Conservation (phyloP, 2,329 filamentous ascomycete species). For the Emmonsiellopsis sp. region DNA sequence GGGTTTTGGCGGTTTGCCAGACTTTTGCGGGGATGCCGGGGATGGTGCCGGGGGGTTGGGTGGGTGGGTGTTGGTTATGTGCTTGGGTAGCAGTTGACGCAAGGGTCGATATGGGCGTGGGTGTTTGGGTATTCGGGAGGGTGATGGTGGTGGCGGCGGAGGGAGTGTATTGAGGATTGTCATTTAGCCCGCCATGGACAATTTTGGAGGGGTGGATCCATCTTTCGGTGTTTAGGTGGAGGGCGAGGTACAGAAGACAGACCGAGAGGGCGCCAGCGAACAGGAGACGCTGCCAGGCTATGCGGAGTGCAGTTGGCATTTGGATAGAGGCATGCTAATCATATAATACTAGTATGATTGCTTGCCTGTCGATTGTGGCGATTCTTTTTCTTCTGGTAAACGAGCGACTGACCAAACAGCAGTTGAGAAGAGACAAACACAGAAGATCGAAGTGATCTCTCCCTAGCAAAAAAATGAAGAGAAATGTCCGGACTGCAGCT, state of each 20-base stretch:
- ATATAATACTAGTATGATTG: neutral
- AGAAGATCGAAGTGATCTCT: neutral
- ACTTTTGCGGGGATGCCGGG: slow-evolving; percentile 13
- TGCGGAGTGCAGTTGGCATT: neutral
- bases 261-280: neutral
- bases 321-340: neutral
- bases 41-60: neutral
- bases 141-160: neutral
- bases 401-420: neutral
- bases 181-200: neutral
- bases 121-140: neutral
- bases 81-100: neutral
- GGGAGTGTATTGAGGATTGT: neutral
- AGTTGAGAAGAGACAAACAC: too few species aligned
- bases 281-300: neutral
- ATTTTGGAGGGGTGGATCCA: neutral
- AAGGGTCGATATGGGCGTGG: neutral
- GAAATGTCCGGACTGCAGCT: neutral
- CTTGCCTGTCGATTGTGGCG: neutral
- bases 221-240: neutral
- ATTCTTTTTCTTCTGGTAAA: neutral
- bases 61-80: neutral
- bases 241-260: neutral
- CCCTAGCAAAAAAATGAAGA: neutral
- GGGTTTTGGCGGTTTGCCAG: slow-evolving; percentile 15